Conservation (phyloP, 2,329 filamentous ascomycete species). For the Sporothrix schenckii region DNA sequence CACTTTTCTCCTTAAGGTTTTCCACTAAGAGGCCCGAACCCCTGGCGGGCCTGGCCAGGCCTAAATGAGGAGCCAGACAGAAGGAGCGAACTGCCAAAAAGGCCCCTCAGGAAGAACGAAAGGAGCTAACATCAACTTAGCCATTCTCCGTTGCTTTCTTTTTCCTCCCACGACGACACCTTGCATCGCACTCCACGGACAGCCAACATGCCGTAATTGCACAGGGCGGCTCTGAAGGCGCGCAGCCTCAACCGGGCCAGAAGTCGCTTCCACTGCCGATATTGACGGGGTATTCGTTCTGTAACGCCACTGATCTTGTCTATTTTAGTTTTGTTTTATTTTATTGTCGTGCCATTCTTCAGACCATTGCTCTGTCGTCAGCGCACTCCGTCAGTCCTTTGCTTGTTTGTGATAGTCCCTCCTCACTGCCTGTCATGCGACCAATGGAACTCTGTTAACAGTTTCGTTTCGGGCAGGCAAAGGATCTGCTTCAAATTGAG, state of each 20-base stretch:
- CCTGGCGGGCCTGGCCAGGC: background rate
- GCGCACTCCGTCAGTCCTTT: background rate
- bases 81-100: background rate
- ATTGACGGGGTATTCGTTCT: background rate
- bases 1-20: constrained; percentile 30
- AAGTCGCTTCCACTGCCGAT: constrained; percentile 12
- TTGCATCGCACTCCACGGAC: background rate
- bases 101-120: constrained; percentile 14
- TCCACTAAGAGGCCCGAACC: constrained; percentile 1
- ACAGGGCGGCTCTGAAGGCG: background rate
- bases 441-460: too few relatives aligned
- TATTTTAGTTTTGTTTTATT: constrained; percentile 17
- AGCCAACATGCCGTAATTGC: constrained; percentile 6
- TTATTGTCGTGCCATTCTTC: constrained; percentile 29
- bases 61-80: background rate
- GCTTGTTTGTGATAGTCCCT: background rate
- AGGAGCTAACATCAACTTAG: constrained; percentile 31
- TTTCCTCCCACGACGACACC: background rate
- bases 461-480: background rate
- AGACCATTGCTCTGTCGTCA: background rate
- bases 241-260: constrained; percentile 9
- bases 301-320: background rate
- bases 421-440: background rate
- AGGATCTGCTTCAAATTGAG: constrained; percentile 35
- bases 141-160: too few relatives aligned